Evolutionary conservation across 1,139 yeast species (phyloP).

Genomic region (Kazachstania sp.): DNA sequence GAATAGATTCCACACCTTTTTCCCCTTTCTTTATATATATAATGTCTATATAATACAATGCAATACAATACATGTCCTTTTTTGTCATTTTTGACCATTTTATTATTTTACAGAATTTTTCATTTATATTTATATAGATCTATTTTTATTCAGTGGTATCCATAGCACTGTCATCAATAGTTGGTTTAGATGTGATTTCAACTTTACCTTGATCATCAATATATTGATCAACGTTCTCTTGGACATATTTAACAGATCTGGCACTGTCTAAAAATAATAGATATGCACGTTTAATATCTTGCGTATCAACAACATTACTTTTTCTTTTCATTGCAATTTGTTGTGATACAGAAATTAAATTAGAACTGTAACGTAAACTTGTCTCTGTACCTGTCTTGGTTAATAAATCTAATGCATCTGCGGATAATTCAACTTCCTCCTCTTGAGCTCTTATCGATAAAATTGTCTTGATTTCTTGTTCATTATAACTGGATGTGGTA

Average conservation of each 20-base stretch:
- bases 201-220: conserved; percentile 68
- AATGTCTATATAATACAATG: too few relatives aligned
- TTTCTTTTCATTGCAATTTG: conserved; percentile 80
- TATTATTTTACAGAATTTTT: neutral
- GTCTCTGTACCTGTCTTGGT: conserved; percentile 65
- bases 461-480: conserved; percentile 75
- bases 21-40: too few relatives aligned
- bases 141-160: conserved; percentile 26
- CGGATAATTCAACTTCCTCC: conserved; percentile 57
- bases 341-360: conserved; percentile 82
- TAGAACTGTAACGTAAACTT: conserved; percentile 85
- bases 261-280: conserved; percentile 79
- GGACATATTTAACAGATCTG: conserved; percentile 74
- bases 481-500: conserved; percentile 77
- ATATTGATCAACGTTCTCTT: conserved; percentile 58
- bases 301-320: conserved; percentile 58
- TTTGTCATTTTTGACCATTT: neutral
- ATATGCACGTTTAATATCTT: conserved; percentile 83
- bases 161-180: conserved; percentile 22
- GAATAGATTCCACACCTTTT: conserved; percentile 30
- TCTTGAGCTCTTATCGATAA: conserved; percentile 71
- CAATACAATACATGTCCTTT: neutral
- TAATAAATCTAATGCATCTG: conserved; percentile 63
- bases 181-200: conserved; percentile 30
- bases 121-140: neutral